Evolutionary conservation across 306 rosid species (phyloP).

Genomic region (Coriaria nepalensis): DNA sequence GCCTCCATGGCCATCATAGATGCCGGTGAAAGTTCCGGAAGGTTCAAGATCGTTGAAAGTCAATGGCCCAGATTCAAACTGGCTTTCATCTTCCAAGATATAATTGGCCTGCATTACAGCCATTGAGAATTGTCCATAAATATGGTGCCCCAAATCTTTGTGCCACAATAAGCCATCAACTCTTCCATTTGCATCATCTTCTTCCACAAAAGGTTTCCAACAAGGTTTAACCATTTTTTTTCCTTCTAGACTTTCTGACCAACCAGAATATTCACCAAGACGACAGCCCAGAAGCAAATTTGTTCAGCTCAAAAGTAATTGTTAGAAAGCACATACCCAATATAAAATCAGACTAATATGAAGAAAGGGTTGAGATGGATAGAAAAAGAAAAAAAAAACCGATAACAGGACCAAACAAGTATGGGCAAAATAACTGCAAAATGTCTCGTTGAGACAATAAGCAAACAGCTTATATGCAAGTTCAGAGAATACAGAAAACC

Average conservation of each 20-base stretch:
- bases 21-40: slow-evolving; percentile 60
- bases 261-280: slow-evolving; percentile 14
- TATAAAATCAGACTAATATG: slow-evolving; percentile 35
- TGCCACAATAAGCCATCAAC: slow-evolving; percentile 67
- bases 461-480: slow-evolving; percentile 31
- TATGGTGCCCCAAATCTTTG: slow-evolving; percentile 72
- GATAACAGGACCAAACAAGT: slow-evolving; percentile 32
- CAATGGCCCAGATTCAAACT: slow-evolving; percentile 66
- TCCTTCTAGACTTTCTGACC: neutral
- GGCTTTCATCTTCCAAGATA: slow-evolving; percentile 64
- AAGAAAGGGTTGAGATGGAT: slow-evolving; percentile 29
- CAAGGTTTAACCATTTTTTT: slow-evolving; percentile 54
- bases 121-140: slow-evolving; percentile 73
- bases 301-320: slow-evolving; percentile 4
- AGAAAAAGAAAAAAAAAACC: neutral
- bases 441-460: slow-evolving; percentile 42
- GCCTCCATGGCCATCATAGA: slow-evolving; percentile 89
- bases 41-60: slow-evolving; percentile 37
- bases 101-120: slow-evolving; percentile 76
- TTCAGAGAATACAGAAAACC: slow-evolving; percentile 57
- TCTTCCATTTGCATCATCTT: slow-evolving; percentile 36
- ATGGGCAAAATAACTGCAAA: slow-evolving; percentile 62
- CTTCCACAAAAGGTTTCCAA: slow-evolving; percentile 45
- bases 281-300: slow-evolving; percentile 8
- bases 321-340: slow-evolving; percentile 18